phyloP scores from a whole-genome alignment of 2,329 filamentous ascomycete genomes.

The Metarhizium rileyi region DNA sequence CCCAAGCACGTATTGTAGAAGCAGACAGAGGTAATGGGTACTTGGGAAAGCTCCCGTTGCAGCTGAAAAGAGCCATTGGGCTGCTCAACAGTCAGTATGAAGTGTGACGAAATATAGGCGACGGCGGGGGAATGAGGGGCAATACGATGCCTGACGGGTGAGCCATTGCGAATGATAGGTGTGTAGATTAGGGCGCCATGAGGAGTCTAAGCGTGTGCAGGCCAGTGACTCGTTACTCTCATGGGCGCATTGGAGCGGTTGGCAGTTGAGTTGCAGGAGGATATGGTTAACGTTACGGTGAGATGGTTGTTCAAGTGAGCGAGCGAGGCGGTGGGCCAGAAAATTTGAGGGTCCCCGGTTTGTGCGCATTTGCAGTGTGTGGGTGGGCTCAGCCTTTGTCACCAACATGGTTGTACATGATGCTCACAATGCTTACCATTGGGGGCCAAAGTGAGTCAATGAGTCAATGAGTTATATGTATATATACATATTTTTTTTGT shows the following conservation, averaged over 20 bases:
- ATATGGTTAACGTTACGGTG: neutral
- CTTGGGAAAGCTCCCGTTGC: conserved; percentile 31
- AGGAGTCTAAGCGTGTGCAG: neutral
- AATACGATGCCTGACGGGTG: neutral
- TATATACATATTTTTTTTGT: too few relatives aligned
- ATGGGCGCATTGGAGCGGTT: neutral
- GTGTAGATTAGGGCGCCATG: neutral
- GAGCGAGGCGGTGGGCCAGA: neutral
- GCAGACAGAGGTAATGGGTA: conserved; percentile 50
- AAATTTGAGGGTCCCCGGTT: neutral
- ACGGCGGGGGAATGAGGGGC: neutral
- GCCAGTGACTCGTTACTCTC: neutral
- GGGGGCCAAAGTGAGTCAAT: too few relatives aligned
- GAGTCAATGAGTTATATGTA: too few relatives aligned
- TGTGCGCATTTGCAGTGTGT: neutral
- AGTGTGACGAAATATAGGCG: neutral
- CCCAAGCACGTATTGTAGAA: conserved; percentile 32
- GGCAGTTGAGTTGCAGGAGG: neutral
- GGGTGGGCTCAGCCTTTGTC: neutral
- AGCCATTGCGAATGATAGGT: neutral
- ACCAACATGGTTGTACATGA: too few relatives aligned
- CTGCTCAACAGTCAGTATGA: neutral
- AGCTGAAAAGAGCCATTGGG: conserved; percentile 12
- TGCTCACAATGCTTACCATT: too few relatives aligned
- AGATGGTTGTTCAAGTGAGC: neutral